A percentile compares a stretch with the other conserved stretches of the same genome.
These are phyloP conservation scores for Yamadazyma aaseri DNA, from an alignment of 1,139 yeast species.

Conservation along the genomic window DNA sequence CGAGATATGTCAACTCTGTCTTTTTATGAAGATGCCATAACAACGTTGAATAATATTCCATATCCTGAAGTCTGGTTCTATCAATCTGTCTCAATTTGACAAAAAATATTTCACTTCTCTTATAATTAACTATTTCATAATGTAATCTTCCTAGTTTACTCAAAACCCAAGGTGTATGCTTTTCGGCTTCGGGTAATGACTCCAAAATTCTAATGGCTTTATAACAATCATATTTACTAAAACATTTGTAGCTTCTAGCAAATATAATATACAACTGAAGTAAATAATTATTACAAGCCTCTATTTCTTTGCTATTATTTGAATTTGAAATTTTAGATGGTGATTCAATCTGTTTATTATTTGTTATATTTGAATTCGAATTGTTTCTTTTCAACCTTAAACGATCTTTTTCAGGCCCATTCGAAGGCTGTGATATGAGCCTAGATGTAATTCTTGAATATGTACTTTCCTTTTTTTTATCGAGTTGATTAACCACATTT, in stretches of 20 bases:
- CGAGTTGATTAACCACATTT: slow-evolving; percentile 4
- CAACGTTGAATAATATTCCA: slow-evolving; percentile 88
- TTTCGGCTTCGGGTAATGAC: slow-evolving; percentile 60
- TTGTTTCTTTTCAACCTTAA: slow-evolving; percentile 28
- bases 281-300: slow-evolving; percentile 43
- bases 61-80: slow-evolving; percentile 79
- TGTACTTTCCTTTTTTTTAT: slow-evolving; percentile 28
- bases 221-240: slow-evolving; percentile 72
- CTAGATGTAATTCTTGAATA: slow-evolving; percentile 54
- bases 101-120: slow-evolving; percentile 68
- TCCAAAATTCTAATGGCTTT: slow-evolving; percentile 73
- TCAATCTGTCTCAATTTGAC: slow-evolving; percentile 62
- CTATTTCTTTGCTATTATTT: slow-evolving; percentile 30
- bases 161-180: slow-evolving; percentile 82
- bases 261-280: slow-evolving; percentile 55
- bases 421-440: slow-evolving; percentile 47
- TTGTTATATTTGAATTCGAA: slow-evolving; percentile 18
- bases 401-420: slow-evolving; percentile 10
- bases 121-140: slow-evolving; percentile 86
- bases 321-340: neutral
- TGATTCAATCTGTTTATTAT: slow-evolving; percentile 1
- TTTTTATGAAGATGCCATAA: slow-evolving; percentile 92
- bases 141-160: slow-evolving; percentile 77
- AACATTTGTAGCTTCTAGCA: slow-evolving; percentile 65
- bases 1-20: slow-evolving; percentile 73